A percentile compares a stretch with the other conserved stretches of the same genome.
These are phyloP conservation scores for Puccinia hordei DNA, from an alignment of 1,284 basidiomycete genomes.

Conservation along the genomic window DNA sequence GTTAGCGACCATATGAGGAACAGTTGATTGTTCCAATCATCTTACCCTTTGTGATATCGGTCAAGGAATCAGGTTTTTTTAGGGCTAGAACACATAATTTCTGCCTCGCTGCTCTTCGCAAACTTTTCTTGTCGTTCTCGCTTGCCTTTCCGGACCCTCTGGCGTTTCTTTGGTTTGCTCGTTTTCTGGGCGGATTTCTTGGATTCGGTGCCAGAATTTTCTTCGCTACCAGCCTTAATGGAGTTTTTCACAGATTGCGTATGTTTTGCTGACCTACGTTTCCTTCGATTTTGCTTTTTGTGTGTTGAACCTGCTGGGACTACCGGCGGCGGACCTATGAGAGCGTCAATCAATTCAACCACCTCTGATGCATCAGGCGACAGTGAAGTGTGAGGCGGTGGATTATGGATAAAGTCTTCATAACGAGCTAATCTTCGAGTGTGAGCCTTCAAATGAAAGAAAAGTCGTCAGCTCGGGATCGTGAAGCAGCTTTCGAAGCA, in stretches of 20 bases:
- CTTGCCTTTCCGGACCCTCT: slow-evolving; percentile 21
- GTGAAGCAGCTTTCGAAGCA: neutral
- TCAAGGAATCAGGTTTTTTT: neutral
- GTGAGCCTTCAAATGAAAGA: slow-evolving; percentile 36
- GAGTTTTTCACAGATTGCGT: neutral
- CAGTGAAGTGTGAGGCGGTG: slow-evolving; percentile 47
- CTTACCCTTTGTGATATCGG: neutral
- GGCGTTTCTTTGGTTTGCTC: neutral
- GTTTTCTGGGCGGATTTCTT: neutral
- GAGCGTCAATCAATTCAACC: slow-evolving; percentile 38
- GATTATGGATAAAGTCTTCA: slow-evolving; percentile 39
- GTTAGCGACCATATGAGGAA: neutral
- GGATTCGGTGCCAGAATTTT: neutral
- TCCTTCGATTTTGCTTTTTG: slow-evolving; percentile 38
- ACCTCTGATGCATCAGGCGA: slow-evolving; percentile 46
- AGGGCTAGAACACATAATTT: neutral
- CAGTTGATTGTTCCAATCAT: neutral
- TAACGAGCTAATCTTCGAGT: slow-evolving; percentile 40
- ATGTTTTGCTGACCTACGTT: slow-evolving; percentile 10
- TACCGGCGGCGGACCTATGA: slow-evolving; percentile 38
- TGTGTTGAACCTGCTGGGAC: slow-evolving; percentile 22
- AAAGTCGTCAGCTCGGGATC: neutral
- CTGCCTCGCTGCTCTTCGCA: neutral
- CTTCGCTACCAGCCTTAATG: neutral
- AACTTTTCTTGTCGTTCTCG: slow-evolving; percentile 8